Evolutionary conservation across 2,329 filamentous ascomycete genomes (phyloP), one percentile per base, ranked within the genome.

Genomic region (Exophiala viscosa): DNA sequence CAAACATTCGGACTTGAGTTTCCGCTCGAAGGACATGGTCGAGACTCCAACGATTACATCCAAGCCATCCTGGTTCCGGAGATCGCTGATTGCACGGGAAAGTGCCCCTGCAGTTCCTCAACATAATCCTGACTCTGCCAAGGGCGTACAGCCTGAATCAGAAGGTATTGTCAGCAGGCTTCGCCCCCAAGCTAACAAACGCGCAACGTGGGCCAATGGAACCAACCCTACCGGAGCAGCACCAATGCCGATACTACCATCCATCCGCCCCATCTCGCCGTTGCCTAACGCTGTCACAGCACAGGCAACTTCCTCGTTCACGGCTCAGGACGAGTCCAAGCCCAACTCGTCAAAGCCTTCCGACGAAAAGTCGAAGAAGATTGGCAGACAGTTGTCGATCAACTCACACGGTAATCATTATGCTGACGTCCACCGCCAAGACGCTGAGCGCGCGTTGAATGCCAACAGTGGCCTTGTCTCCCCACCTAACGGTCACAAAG

Each of bases 31-130:
- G 68, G 87, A 93, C 43, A 75, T 79, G 1, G 70, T 65, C 32
- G 81, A 84, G 48, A 68, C 73, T 11, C 74, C 85, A 42, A 76
- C 74, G 7, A 78, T 87, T 14, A 81, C 86, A 1, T 82, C 88
- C 4, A 96, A 96, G 74, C 88, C 88, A 18, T 97, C 92, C 0
- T 99, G 93, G 93, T 96, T 99, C 73, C 84, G 93, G 61, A 90
- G 95, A 69, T 97, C 93, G 10, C 79, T 99, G 52, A 95, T 96
- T 65, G 86, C 87, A 54, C 84, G 86, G 41, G 86, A 89, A 43
- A 85, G 78, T 61, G 76, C 82, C 9, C 85, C 88, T 48, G 76
- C 79, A n/a, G 73, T 82, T 28, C 70, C 68, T 36, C 71, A 75
- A 42, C 67, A 66, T 20, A 66, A 70, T 13, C 63, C 63, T 40